Evolutionary conservation across 352 stramenopile genomes (phyloP), one percentile per base, ranked within the genome.

Genomic region (Globisporangium sylvaticum): DNA sequence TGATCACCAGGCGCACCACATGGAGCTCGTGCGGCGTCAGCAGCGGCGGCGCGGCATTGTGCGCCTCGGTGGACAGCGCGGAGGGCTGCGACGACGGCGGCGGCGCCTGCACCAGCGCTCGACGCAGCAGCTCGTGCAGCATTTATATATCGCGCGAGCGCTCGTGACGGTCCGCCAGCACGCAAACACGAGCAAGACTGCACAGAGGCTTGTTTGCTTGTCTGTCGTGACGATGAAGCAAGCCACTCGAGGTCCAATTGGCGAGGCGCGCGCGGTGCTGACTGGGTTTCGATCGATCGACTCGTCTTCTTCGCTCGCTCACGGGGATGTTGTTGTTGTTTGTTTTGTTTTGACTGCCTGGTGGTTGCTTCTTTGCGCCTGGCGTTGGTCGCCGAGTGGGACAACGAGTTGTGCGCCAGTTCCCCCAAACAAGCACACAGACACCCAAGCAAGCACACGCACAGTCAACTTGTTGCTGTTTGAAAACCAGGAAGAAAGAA

Each of bases 1-100:
- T 27, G 46, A 85, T 83, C 7, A 88, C 74, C 0, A 64, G 58
- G 42, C 71, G 72, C 55, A 88, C 39, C 20, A 59, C 58, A 15
- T 74, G 46, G 42, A 81, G 56, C 66, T 88, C 65, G 15, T 65
- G 25, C 6, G 42, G 0, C 20, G 79, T 78, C 29, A 87, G 69
- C 31, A 37, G 53, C 14, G 56, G 20, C 12, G 62, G 20, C 0
- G 65, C 27, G 29, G 50, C 56, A 12, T 50, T 25, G 18, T 31
- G 58, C 37, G n/a, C 27, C 6, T 22, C 29, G 22, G 37, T 48
- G 14, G 37, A 20, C 27, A 32, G 60, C 32, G 37, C 15, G 24
- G n/a, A 53, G 18, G 4, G 29, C 7, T 37, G 8, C 65, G 34
- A 29, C 15, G 24, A 8, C 24, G 24, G 7, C 24, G 10, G 24